These are phyloP conservation scores for Metschnikowia shivogae DNA, from an alignment of 805 yeast genomes.

Conservation along the genomic window DNA sequence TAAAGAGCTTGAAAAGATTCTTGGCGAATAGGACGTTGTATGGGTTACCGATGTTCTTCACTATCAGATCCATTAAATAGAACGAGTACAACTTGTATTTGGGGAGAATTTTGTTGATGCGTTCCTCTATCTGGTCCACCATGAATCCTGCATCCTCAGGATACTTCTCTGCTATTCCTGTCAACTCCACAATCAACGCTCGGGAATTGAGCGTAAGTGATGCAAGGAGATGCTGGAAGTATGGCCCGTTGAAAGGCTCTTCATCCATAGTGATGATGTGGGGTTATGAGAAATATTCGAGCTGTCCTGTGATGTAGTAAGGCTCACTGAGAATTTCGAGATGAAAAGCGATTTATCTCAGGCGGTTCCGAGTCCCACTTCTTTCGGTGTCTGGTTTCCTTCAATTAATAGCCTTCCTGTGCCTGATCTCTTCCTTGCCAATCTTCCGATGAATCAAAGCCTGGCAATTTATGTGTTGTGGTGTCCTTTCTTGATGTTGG, in stretches of 20 bases:
- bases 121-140: conserved; percentile 30
- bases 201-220: conserved; percentile 36
- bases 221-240: conserved; percentile 28
- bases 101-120: conserved; percentile 36
- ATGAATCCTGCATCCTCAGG: conserved; percentile 32
- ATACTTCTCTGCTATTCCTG: conserved; percentile 33
- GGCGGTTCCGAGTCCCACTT: too few relatives aligned
- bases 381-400: too few relatives aligned
- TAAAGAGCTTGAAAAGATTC: conserved; percentile 32
- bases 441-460: too few relatives aligned
- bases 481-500: too few relatives aligned
- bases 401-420: too few relatives aligned
- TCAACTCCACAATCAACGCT: conserved; percentile 36
- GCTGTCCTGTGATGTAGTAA: too few relatives aligned
- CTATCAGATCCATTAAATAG: conserved; percentile 39
- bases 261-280: conserved; percentile 10
- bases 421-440: too few relatives aligned
- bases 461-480: too few relatives aligned
- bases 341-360: too few relatives aligned
- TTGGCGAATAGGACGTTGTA: conserved; percentile 36
- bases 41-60: conserved; percentile 42
- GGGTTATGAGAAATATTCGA: too few relatives aligned
- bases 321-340: too few relatives aligned
- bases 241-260: conserved; percentile 24
- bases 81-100: conserved; percentile 32